Evolutionary conservation across 495 filamentous ascomycete species (phyloP).

Genomic region (Aspergillus conjunctus): DNA sequence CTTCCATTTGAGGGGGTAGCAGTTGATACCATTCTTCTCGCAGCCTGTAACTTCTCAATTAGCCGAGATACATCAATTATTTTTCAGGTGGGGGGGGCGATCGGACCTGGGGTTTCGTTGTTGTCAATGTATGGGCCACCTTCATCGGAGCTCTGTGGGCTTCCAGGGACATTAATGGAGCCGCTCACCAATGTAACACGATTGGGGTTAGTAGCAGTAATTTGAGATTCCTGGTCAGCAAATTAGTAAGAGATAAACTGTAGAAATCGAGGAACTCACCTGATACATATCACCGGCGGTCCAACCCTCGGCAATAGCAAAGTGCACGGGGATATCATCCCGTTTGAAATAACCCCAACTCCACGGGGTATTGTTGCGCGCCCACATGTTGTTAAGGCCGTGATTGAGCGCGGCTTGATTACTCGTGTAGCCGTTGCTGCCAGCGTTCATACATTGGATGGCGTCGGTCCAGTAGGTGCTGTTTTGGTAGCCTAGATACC

Average conservation of each 20-base stretch:
- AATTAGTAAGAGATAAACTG: constrained; percentile 5
- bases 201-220: constrained; percentile 58
- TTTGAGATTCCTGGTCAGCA: constrained; percentile 45
- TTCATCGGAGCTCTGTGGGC: constrained; percentile 44
- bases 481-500: constrained; percentile 55
- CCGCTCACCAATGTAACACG: constrained; percentile 57
- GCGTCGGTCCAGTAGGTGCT: constrained; percentile 45
- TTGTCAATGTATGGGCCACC: constrained; percentile 59
- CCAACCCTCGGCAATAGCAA: constrained; percentile 56
- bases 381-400: constrained; percentile 56
- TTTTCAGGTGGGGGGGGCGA: constrained; percentile 4
- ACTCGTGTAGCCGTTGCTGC: constrained; percentile 51
- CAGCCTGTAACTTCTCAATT: constrained; percentile 36
- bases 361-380: constrained; percentile 55
- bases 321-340: constrained; percentile 55
- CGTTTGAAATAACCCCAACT: constrained; percentile 54
- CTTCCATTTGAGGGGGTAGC: constrained; percentile 59
- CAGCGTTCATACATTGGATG: constrained; percentile 58
- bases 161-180: constrained; percentile 54
- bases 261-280: constrained; percentile 20
- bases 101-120: constrained; percentile 52
- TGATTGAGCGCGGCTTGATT: constrained; percentile 55
- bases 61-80: background rate
- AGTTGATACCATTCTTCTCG: constrained; percentile 46
- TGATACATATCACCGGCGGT: constrained; percentile 60